A percentile compares a stretch with the other conserved stretches of the same genome.
Conservation (phyloP, 1,284 basidiomycete genomes). For the Trametes sp. region DNA sequence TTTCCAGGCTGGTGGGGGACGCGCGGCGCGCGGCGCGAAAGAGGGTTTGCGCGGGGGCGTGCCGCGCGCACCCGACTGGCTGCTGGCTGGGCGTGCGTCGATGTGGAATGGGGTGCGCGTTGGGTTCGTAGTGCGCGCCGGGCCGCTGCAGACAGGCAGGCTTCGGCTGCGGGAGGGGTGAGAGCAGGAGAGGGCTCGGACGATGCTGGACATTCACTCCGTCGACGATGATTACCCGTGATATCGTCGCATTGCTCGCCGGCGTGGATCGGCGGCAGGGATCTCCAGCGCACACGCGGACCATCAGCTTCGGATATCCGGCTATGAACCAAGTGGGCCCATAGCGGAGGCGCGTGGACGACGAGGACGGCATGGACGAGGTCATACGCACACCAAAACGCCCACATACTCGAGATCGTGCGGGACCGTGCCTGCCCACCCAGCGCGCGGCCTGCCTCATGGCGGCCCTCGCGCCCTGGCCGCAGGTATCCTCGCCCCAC, state of each 20-base stretch:
- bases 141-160: no score
- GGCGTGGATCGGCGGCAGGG: no score
- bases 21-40: background rate
- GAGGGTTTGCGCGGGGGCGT: background rate
- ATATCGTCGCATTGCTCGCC: no score
- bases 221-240: no score
- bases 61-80: background rate
- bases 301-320: background rate
- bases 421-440: no score
- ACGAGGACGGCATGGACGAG: background rate
- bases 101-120: no score
- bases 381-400: background rate
- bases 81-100: background rate
- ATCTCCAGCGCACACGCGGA: no score
- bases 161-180: no score
- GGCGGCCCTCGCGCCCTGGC: background rate
- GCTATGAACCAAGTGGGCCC: background rate
- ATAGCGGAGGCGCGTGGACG: background rate
- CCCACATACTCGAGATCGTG: background rate
- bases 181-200: no score
- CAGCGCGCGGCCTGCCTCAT: background rate
- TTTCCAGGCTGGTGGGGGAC: slow-evolving; percentile 5
- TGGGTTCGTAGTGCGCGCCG: no score
- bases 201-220: no score
- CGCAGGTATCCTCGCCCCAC: no score